These are phyloP conservation scores for Claviceps spartinae DNA, from an alignment of 2,329 filamentous ascomycete genomes.

Conservation along the genomic window DNA sequence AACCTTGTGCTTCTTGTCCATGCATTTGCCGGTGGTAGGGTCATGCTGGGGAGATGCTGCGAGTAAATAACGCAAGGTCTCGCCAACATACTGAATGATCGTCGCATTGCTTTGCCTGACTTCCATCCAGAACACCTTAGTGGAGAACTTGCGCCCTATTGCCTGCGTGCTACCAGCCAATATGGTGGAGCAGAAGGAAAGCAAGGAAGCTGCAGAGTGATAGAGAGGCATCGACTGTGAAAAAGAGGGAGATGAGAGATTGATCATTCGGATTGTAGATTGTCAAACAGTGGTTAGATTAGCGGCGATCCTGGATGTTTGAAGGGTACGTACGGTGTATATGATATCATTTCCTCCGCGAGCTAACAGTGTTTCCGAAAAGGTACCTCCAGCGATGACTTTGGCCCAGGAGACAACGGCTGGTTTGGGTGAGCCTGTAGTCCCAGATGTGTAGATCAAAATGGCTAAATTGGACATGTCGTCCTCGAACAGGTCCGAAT, in stretches of 20 bases:
- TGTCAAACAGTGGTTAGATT: neutral
- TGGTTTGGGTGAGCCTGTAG: constrained; percentile 71
- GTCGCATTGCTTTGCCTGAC: constrained; percentile 58
- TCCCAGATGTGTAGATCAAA: constrained; percentile 77
- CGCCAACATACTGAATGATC: constrained; percentile 75
- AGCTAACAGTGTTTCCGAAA: constrained; percentile 33
- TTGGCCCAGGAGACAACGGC: constrained; percentile 66
- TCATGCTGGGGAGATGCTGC: constrained; percentile 50
- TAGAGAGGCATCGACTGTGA: constrained; percentile 69
- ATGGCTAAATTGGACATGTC: constrained; percentile 46
- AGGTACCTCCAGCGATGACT: constrained; percentile 31
- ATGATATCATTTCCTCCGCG: constrained; percentile 53
- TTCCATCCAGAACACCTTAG: constrained; percentile 63
- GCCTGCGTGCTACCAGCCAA: constrained; percentile 51
- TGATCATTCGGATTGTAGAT: neutral
- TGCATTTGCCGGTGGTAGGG: constrained; percentile 46
- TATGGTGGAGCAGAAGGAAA: constrained; percentile 53
- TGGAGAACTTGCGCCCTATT: constrained; percentile 66
- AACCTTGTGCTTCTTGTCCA: constrained; percentile 63
- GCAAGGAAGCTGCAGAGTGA: constrained; percentile 62
- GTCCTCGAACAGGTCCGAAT: constrained; percentile 39
- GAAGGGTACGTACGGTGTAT: constrained; percentile 46
- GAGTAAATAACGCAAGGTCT: constrained; percentile 73
- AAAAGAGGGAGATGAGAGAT: neutral
- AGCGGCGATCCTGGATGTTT: neutral